Percentiles rank a stretch among this genome's conserved stretches.
phyloP scores from a whole-genome alignment of 768 basidiomycete genomes.

The Amyloporia xantha region DNA sequence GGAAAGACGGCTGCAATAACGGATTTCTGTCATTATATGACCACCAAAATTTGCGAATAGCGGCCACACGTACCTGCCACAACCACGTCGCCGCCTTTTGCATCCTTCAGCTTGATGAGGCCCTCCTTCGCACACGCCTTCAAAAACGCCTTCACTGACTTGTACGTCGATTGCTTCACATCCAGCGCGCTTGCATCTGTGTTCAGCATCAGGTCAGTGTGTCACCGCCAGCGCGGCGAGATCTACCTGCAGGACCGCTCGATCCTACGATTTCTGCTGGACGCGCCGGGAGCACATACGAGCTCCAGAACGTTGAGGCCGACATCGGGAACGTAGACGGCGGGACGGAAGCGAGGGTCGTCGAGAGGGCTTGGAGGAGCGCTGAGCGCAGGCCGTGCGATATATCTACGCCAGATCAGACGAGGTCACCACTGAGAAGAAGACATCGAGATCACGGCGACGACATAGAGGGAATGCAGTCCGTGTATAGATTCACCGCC shows the following conservation, averaged over 20 bases:
- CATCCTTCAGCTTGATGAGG: conserved; percentile 65
- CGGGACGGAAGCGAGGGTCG: conserved; percentile 40
- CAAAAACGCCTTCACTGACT: conserved; percentile 77
- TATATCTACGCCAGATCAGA: conserved; percentile 38
- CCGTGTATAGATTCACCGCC: too few relatives aligned
- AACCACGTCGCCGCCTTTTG: conserved; percentile 39
- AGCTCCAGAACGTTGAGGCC: conserved; percentile 69
- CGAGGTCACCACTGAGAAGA: too few relatives aligned
- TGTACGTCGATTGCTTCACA: conserved; percentile 75
- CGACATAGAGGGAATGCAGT: too few relatives aligned
- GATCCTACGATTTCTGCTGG: conserved; percentile 48
- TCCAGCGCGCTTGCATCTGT: conserved; percentile 40
- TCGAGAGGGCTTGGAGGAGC: conserved; percentile 59
- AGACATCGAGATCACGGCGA: too few relatives aligned
- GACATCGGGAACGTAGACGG: conserved; percentile 64
- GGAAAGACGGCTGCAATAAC: conserved; percentile 49
- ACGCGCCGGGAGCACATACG: conserved; percentile 72
- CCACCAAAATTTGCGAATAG: too few relatives aligned
- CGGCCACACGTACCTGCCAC: conserved; percentile 23
- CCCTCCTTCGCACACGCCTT: conserved; percentile 70
- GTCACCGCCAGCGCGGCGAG: conserved; percentile 10
- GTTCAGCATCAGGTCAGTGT: conserved; percentile 24
- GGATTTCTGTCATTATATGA: conserved; percentile 5
- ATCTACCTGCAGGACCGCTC: conserved; percentile 18
- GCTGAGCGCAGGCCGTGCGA: conserved; percentile 51